Base-by-base conservation (phyloP, 2,329 filamentous ascomycete species). In the Blastomyces silverae region DNA sequence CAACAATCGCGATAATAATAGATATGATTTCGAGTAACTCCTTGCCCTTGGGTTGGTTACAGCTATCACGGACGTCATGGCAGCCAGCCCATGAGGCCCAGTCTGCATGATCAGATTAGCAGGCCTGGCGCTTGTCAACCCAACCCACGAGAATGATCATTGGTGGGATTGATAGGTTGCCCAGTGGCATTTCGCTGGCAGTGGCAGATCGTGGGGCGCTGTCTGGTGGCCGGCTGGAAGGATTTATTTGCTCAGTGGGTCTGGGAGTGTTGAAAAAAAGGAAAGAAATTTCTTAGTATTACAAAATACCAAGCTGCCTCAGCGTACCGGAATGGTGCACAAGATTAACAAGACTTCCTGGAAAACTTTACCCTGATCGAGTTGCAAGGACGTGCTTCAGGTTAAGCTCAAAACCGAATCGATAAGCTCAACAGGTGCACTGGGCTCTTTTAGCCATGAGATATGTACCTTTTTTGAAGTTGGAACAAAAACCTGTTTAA, bases 51-150 rank as follows among this genome's bases (percentile, higher is more conserved):
- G 42, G 57, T 37, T 61, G 58, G 44, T 61, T 61, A 60, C 57
- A 60, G 31, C 42, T 31, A n/a, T 61, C 58, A 50, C 31, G 25
- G 44, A 61, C 58, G 58, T 61, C 58, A 61, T 61, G n/a, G 22
- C 44, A 48, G 15, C 17, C 31, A 11, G 53, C 28, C 53, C 31
- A 7, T 56, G 6, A 20, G 34, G 28, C 53, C 10, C 37, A 13
- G 56, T 44, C n/a, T 22, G 13, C 22, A 39, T 42, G 8, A 39
- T 13, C n/a, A 34, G 15, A 3, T 5, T n/a, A 22, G 10, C n/a
- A n/a, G 13, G 13, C 37, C 39, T 46, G 39, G 57, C 37, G 39
- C 57, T 59, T 59, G 57, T 44, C 8, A 59, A 22, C 37, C 57
- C 42, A 2, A 2, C 34, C 39, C 15, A 28, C n/a, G n/a, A 28